Evolutionary conservation across 1,284 basidiomycete species (phyloP).

Genomic region (Ustilago curta): DNA sequence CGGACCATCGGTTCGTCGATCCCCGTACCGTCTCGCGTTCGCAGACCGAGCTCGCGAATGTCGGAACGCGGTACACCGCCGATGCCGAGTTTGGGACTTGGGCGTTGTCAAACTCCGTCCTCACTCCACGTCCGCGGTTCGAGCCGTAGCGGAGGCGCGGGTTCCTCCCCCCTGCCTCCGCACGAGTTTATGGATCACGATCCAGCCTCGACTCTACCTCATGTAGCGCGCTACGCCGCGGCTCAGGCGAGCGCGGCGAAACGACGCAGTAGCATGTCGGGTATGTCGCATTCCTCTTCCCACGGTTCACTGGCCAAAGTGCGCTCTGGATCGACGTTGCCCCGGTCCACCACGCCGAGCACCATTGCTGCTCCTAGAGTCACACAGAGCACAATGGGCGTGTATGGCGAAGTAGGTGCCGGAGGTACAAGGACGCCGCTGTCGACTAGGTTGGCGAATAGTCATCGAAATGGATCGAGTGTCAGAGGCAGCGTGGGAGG

Average conservation of each 20-base stretch:
- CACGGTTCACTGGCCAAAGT: constrained; percentile 41
- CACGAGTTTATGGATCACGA: constrained; percentile 62
- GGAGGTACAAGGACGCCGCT: constrained; percentile 23
- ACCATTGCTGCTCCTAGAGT: constrained; percentile 12
- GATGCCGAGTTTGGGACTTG: constrained; percentile 39
- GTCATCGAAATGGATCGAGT: constrained; percentile 23
- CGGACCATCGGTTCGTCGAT: constrained; percentile 56
- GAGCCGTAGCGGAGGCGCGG: constrained; percentile 9
- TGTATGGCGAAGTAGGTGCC: constrained; percentile 2
- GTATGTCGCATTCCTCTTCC: constrained; percentile 24
- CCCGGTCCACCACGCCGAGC: constrained; percentile 23
- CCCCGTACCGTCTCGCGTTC: constrained; percentile 58
- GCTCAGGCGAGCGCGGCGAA: constrained; percentile 21
- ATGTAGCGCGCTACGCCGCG: constrained; percentile 39
- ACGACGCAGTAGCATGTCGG: constrained; percentile 37
- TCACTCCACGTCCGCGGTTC: constrained; percentile 15
- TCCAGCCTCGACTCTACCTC: constrained; percentile 46
- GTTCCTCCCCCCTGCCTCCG: constrained; percentile 40
- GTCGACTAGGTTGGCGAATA: constrained; percentile 25
- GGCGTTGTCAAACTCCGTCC: constrained; percentile 39
- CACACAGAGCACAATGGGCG: constrained; percentile 15
- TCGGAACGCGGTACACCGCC: constrained; percentile 42
- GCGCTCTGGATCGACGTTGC: constrained; percentile 14
- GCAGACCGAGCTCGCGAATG: constrained; percentile 51
- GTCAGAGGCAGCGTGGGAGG: constrained; percentile 27